Evolutionary conservation across 176 grass and related monocot species (phyloP), one percentile per base, ranked within the genome.

Genomic region (Raddia guianensis): DNA sequence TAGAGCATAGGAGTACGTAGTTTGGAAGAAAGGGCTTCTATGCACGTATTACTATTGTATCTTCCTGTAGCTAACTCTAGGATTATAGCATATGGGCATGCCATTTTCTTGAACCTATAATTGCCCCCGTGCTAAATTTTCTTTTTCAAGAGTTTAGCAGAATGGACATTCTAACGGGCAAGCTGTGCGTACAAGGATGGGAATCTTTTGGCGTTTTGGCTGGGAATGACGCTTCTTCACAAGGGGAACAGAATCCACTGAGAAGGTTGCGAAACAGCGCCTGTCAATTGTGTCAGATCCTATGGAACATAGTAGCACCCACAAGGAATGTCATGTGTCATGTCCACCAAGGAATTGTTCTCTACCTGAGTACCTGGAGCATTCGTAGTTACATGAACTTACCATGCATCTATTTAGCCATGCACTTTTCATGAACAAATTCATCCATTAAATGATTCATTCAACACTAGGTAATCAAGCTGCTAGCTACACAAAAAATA

Each of bases 171-270:
- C 27, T 42, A 74, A 55, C 20, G 50, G 51, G 11, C 61, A 45
- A 47, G 43, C 32, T 15, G 21, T 35, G 46, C 19, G 27, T 68
- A 63, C 56, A 14, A 57, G 66, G 66, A 12, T 16, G 75, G 75
- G 68, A 72, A 79, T 79, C 68, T 63, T 83, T 78, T 18, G 63
- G 64, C 70, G 65, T 50, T 84, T 67, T 89, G 72, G 82, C 65
- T 64, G 65, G 32, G 8, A 15, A 62, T 50, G 77, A 13, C 12
- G 72, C 64, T 81, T 89, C 87, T 81, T 89, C 87, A 89, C 87
- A 80, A 75, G 82, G 64, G 65, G 42, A 81, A 85, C 87, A 85
- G 63, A 75, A 76, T 64, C 0, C 48, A 44, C 58, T 40, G 12
- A 87, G 48, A 66, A 76, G 37, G 58, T 49, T 62, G 55, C 63